Conservation (phyloP, 768 basidiomycete genomes). For the Lentinula raphanica region DNA sequence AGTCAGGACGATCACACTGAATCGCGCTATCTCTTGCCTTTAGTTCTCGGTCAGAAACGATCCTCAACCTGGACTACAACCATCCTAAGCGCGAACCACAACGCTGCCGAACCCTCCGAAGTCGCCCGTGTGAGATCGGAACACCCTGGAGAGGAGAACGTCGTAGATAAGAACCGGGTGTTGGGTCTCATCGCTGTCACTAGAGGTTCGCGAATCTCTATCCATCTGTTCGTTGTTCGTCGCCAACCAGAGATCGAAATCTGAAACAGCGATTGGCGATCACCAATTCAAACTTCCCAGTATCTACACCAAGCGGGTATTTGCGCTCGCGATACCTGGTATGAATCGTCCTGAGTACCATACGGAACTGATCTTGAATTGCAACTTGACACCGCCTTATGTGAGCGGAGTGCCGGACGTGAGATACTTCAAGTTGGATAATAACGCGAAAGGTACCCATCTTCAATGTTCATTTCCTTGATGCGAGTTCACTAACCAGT, state of each 20-base stretch:
- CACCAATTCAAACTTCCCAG: slow-evolving; percentile 48
- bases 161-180: slow-evolving; percentile 39
- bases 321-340: slow-evolving; percentile 29
- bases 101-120: slow-evolving; percentile 40
- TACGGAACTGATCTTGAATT: slow-evolving; percentile 28
- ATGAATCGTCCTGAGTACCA: slow-evolving; percentile 28
- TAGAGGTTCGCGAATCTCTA: slow-evolving; percentile 33
- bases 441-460: slow-evolving; percentile 1
- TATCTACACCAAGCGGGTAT: slow-evolving; percentile 41
- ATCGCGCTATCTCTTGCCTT: neutral
- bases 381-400: slow-evolving; percentile 51
- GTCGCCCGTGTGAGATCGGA: slow-evolving; percentile 33
- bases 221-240: neutral
- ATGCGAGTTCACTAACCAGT: neutral
- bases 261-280: slow-evolving; percentile 44
- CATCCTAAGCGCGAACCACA: slow-evolving; percentile 45
- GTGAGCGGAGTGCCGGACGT: slow-evolving; percentile 40
- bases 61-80: slow-evolving; percentile 27
- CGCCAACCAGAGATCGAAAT: neutral
- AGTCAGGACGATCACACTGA: too few species aligned
- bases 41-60: neutral
- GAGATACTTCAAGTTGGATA: slow-evolving; percentile 29
- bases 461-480: neutral
- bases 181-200: slow-evolving; percentile 55
- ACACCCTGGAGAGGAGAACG: slow-evolving; percentile 45